These are phyloP conservation scores for Phytopythium oedochilum DNA, from an alignment of 352 stramenopile species.

Conservation along the genomic window DNA sequence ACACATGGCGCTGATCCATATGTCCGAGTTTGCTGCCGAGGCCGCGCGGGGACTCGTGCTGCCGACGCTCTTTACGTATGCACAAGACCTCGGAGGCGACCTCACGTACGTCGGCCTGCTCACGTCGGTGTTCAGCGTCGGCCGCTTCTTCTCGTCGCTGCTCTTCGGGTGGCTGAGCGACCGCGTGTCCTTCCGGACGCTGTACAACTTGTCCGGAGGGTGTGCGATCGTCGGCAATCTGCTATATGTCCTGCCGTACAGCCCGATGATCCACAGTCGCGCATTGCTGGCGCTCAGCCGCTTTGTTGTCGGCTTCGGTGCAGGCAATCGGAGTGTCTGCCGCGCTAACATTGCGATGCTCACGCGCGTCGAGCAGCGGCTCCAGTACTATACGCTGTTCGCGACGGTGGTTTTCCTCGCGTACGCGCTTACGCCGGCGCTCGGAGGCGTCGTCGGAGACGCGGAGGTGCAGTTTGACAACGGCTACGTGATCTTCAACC, in stretches of 20 bases:
- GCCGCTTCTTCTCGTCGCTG: conserved; percentile 51
- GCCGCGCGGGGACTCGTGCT: conserved; percentile 54
- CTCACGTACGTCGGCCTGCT: conserved; percentile 51
- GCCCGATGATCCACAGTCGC: conserved; percentile 25
- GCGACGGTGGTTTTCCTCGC: conserved; percentile 62
- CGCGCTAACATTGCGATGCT: conserved; percentile 63
- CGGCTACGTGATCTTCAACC: conserved; percentile 50
- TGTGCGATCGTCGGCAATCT: conserved; percentile 50
- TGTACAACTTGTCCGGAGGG: conserved; percentile 41
- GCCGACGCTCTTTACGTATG: conserved; percentile 65
- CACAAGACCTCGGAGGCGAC: conserved; percentile 45
- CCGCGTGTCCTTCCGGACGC: conserved; percentile 44
- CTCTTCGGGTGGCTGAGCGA: conserved; percentile 65
- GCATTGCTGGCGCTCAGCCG: conserved; percentile 43
- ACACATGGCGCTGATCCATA: conserved; percentile 51
- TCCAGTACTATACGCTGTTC: conserved; percentile 67
- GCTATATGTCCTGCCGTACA: conserved; percentile 52
- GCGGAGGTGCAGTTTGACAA: conserved; percentile 28
- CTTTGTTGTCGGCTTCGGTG: conserved; percentile 64
- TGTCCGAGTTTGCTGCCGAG: conserved; percentile 58
- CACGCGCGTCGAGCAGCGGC: conserved; percentile 46
- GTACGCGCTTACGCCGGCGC: conserved; percentile 64
- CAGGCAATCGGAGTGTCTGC: conserved; percentile 68
- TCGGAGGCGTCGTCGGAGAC: conserved; percentile 44
- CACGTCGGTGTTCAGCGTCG: conserved; percentile 60